phyloP scores from a whole-genome alignment of 2,329 filamentous ascomycete genomes.

The Nemania sp. region DNA sequence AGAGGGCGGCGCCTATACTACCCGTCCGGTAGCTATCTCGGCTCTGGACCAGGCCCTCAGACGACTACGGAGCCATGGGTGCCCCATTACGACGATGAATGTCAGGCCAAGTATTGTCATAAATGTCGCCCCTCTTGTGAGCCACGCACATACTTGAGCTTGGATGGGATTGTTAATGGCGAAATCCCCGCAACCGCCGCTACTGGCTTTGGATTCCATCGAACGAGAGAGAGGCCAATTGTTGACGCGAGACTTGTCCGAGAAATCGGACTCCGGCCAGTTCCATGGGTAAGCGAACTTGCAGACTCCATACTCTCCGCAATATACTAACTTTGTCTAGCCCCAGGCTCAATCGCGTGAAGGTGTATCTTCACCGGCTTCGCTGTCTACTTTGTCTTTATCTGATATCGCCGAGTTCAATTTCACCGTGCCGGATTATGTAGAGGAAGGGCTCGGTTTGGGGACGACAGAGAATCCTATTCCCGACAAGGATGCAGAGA shows the following conservation, averaged over 20 bases:
- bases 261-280: constrained; percentile 56
- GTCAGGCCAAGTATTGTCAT: constrained; percentile 64
- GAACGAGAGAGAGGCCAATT: constrained; percentile 58
- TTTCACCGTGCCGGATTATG: constrained; percentile 13
- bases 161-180: constrained; percentile 62
- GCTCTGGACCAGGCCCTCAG: constrained; percentile 35
- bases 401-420: constrained; percentile 33
- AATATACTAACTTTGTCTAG: constrained; percentile 35
- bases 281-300: constrained; percentile 52
- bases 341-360: constrained; percentile 11
- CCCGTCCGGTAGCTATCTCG: constrained; percentile 37
- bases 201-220: constrained; percentile 65
- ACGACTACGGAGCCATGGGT: constrained; percentile 55
- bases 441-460: constrained; percentile 22
- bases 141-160: constrained; percentile 61
- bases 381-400: constrained; percentile 21
- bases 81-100: constrained; percentile 56
- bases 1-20: constrained; percentile 26
- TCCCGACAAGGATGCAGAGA: constrained; percentile 19
- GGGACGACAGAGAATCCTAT: constrained; percentile 12
- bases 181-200: constrained; percentile 64
- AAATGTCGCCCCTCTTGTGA: constrained; percentile 59
- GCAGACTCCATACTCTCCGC: not conserved
- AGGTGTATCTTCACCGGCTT: constrained; percentile 27
- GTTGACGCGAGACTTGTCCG: constrained; percentile 55